Evolutionary conservation across 2,329 filamentous ascomycete species (phyloP).

Genomic region (Aspergillaceae sp.): DNA sequence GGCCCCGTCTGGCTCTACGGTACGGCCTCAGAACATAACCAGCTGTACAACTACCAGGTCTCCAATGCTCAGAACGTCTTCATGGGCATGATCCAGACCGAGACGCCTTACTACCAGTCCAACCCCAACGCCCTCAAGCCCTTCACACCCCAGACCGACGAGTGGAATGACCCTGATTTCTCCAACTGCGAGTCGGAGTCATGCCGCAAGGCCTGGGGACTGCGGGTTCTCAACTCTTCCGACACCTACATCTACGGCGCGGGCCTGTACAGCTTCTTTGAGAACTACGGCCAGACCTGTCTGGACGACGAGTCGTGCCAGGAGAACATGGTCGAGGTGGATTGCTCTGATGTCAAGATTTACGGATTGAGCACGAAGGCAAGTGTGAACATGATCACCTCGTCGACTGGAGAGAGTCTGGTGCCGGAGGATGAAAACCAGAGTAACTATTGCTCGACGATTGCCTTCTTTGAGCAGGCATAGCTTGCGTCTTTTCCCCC

Average conservation of each 20-base stretch:
- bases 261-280: slow-evolving; percentile 73
- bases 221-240: slow-evolving; percentile 59
- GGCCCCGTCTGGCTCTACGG: slow-evolving; percentile 78
- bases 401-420: slow-evolving; percentile 23
- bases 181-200: slow-evolving; percentile 45
- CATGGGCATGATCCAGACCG: slow-evolving; percentile 76
- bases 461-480: slow-evolving; percentile 35
- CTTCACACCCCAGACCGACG: slow-evolving; percentile 24
- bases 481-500: neutral
- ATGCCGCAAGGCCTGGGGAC: slow-evolving; percentile 69
- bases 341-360: slow-evolving; percentile 55
- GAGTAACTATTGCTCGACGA: slow-evolving; percentile 37
- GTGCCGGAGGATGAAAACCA: slow-evolving; percentile 33
- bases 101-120: slow-evolving; percentile 78
- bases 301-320: slow-evolving; percentile 62
- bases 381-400: slow-evolving; percentile 61
- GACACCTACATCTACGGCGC: slow-evolving; percentile 63
- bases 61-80: slow-evolving; percentile 68
- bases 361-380: slow-evolving; percentile 69
- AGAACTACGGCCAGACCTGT: slow-evolving; percentile 69
- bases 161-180: slow-evolving; percentile 56
- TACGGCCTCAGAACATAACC: slow-evolving; percentile 55
- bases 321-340: slow-evolving; percentile 65
- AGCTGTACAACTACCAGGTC: slow-evolving; percentile 74
- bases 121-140: slow-evolving; percentile 62